Conservation (phyloP, 2,329 filamentous ascomycete species). For the Didymella lethalis region DNA sequence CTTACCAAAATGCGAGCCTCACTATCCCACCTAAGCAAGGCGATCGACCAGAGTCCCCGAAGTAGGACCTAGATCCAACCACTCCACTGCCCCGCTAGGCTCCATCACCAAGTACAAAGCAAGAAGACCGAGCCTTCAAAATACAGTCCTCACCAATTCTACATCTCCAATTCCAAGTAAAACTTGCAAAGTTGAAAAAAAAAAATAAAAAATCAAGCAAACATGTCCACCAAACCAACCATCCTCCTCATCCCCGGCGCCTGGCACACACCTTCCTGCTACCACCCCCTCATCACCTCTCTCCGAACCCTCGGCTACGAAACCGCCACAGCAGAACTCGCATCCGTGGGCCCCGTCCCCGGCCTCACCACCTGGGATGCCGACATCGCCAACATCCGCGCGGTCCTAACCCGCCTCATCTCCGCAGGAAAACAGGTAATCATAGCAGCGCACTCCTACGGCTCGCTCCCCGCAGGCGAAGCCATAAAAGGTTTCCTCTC, state of each 20-base stretch:
- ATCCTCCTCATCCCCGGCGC: slow-evolving; percentile 17
- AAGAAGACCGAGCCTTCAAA: too few relatives aligned
- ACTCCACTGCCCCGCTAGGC: slow-evolving; percentile 1
- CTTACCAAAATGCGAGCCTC: not conserved
- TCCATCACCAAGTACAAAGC: not conserved
- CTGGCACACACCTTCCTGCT: slow-evolving; percentile 12
- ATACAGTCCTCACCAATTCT: too few relatives aligned
- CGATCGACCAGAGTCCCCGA: not conserved
- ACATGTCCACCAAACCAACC: slow-evolving; percentile 1
- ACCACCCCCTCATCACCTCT: not conserved
- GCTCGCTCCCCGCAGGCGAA: slow-evolving; percentile 6
- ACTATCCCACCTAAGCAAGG: not conserved
- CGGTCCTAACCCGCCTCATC: not conserved
- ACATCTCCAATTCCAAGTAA: too few relatives aligned
- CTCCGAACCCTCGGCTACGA: slow-evolving; percentile 2
- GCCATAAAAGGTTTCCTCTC: not conserved
- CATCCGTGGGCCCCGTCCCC: slow-evolving; percentile 1
- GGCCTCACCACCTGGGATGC: not conserved
- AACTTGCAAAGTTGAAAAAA: too few relatives aligned
- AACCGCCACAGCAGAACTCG: slow-evolving; percentile 3
- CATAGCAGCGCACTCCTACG: slow-evolving; percentile 6
- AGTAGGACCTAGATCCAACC: not conserved
- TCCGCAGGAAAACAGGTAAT: not conserved
- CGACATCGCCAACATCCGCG: not conserved
- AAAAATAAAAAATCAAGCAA: too few relatives aligned